Conservation (phyloP, 2,329 filamentous ascomycete genomes). For the Monosporascus cannonballus region DNA sequence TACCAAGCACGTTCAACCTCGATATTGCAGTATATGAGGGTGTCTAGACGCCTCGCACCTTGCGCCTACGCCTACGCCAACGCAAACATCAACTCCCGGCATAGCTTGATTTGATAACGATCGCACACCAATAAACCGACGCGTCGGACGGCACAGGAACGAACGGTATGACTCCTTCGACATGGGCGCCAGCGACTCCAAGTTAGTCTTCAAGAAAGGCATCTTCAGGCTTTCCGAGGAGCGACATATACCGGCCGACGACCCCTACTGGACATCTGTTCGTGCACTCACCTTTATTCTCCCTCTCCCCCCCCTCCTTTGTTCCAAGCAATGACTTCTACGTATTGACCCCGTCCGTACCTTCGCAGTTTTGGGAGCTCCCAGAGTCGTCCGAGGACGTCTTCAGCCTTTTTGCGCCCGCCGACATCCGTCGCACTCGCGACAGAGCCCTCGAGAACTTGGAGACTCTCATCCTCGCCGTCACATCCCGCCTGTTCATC, state of each 20-base stretch:
- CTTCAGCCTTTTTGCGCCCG: constrained; percentile 88
- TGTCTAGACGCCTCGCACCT: too few species aligned
- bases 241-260: constrained; percentile 76
- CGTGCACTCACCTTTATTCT: constrained; percentile 27
- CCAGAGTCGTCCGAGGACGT: constrained; percentile 94
- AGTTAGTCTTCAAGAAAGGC: constrained; percentile 97
- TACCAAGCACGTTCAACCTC: too few species aligned
- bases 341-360: constrained; percentile 15
- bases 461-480: constrained; percentile 78
- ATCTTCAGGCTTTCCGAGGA: constrained; percentile 96
- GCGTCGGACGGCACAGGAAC: background rate
- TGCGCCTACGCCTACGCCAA: too few species aligned
- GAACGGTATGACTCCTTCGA: constrained; percentile 23
- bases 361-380: constrained; percentile 83
- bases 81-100: too few species aligned
- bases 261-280: constrained; percentile 90
- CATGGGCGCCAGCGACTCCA: constrained; percentile 98
- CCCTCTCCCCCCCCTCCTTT: constrained; percentile 3
- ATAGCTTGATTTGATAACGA: background rate
- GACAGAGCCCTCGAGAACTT: constrained; percentile 82
- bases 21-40: too few species aligned
- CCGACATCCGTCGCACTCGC: constrained; percentile 80
- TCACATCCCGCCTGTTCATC: constrained; percentile 75
- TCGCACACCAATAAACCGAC: background rate
- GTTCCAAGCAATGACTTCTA: background rate